A percentile compares a stretch with the other conserved stretches of the same genome.
Evolutionary conservation across 2,329 filamentous ascomycete species (phyloP).

Genomic region (Scleromitrula shiraiana): DNA sequence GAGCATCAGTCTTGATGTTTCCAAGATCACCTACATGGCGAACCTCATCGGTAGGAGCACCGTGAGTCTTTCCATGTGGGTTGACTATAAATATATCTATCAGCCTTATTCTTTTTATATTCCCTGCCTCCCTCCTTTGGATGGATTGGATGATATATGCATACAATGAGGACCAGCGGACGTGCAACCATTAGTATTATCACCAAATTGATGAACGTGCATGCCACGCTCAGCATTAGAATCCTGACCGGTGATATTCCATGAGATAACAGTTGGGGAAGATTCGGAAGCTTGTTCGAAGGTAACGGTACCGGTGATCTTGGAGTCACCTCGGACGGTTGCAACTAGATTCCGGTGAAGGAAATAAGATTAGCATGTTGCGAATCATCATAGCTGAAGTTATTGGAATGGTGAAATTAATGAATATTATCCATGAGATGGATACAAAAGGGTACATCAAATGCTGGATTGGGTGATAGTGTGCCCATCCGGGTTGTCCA

Average conservation of each 20-base stretch:
- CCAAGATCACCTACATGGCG: constrained; percentile 97
- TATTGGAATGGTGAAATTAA: too few relatives aligned
- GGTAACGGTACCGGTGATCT: constrained; percentile 84
- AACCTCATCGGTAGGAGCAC: constrained; percentile 70
- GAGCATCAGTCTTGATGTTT: constrained; percentile 90
- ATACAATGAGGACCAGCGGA: constrained; percentile 95
- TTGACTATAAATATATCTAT: constrained; percentile 61
- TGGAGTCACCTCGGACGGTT: constrained; percentile 96
- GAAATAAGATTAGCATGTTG: constrained; percentile 9
- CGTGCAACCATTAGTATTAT: constrained; percentile 99
- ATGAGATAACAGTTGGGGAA: constrained; percentile 76
- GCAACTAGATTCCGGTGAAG: constrained; percentile 60
- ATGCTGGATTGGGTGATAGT: constrained; percentile 28
- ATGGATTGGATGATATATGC: too few relatives aligned
- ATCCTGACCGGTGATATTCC: constrained; percentile 88
- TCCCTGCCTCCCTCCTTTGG: too few relatives aligned
- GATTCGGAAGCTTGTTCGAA: constrained; percentile 89
- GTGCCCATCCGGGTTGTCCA: constrained; percentile 39
- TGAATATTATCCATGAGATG: not conserved
- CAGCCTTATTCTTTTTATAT: constrained; percentile 8
- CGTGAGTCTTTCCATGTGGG: constrained; percentile 87
- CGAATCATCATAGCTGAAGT: too few relatives aligned
- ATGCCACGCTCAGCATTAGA: constrained; percentile 94
- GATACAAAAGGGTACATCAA: constrained; percentile 10
- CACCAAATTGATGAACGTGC: constrained; percentile 98